Evolutionary conservation across 768 basidiomycete species (phyloP), one percentile per base, ranked within the genome.

Genomic region (Harrya chromipes): DNA sequence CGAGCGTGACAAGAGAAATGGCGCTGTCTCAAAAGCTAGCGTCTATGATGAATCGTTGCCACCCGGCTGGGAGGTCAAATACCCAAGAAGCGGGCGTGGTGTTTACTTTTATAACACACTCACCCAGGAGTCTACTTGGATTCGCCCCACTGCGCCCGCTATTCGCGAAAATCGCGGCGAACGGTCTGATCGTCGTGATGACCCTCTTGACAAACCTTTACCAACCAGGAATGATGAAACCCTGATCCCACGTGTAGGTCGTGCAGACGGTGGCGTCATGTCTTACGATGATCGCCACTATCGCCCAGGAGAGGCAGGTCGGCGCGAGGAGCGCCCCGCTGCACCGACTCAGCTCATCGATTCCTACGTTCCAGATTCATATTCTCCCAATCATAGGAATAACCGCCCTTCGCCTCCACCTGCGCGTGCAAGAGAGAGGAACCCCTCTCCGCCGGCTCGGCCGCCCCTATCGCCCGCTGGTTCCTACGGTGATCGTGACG

Each of bases 261-360:
- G 62, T 13, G 36, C 59, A 23, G 70, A 70, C 38, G 46, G 45
- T 19, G 55, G 51, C 34, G 53, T 57, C 55, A 72, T 84, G 47
- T 75, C 80, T 16, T 81, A 77, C 47, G 71, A 77, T 49, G 85
- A 85, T 62, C 78, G 85, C 24, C 82, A 85, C 63, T 86, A 87
- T 63, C 79, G 83, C 41, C 83, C 84, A 29, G 72, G 63, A 38
- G 66, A 68, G 31, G 39, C 56, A 11, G 40, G 31, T 51, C 60
- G 66, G 3, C 55, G 66, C 19, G 68, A 68, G 29, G 66, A 70
- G 46, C 62, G 62, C 38, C 49, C 57, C 6, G 27, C 19, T 40
- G 27, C 48, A 3, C 44, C 69, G 1, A 33, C 60, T 49, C 60
- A 66, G 40, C 54, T 44, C 46, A 49, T 50, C 29, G 58, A 66